phyloP scores from a whole-genome alignment of 2,329 filamentous ascomycete genomes.

The Aspergillus sp. region DNA sequence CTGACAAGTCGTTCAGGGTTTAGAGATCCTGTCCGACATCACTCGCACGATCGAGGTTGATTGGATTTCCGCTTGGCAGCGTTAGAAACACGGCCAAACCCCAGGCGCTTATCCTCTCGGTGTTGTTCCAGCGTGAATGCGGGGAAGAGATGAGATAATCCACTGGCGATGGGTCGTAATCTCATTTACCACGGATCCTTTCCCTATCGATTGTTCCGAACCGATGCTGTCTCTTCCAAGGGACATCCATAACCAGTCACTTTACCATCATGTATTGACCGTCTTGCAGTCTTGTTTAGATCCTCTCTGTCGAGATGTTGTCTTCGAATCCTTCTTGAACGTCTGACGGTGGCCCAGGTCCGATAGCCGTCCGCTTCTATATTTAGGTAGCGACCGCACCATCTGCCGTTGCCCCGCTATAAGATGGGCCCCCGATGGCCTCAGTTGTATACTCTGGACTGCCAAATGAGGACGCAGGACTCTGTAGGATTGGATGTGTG shows the following conservation, averaged over 20 bases:
- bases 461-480: too few relatives aligned
- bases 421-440: background rate
- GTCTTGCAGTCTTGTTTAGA: too few relatives aligned
- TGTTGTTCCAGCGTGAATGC: conserved; percentile 4
- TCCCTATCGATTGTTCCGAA: conserved; percentile 4
- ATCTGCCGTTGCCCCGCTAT: too few relatives aligned
- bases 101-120: background rate
- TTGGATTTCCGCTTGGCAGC: too few relatives aligned
- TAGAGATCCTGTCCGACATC: too few relatives aligned
- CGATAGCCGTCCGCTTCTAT: conserved; percentile 4
- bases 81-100: too few relatives aligned
- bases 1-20: too few relatives aligned
- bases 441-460: too few relatives aligned
- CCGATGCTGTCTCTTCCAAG: conserved; percentile 1
- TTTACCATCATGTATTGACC: background rate
- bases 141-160: conserved; percentile 7
- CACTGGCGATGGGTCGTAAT: conserved; percentile 2
- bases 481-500: too few relatives aligned
- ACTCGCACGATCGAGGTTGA: too few relatives aligned
- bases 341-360: background rate
- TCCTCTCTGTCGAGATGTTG: too few relatives aligned
- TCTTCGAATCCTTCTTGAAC: background rate
- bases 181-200: conserved; percentile 5
- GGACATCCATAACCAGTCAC: background rate
- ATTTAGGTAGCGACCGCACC: background rate